phyloP scores from a whole-genome alignment of 1,284 basidiomycete genomes.

The Rhodotorula sp. region DNA sequence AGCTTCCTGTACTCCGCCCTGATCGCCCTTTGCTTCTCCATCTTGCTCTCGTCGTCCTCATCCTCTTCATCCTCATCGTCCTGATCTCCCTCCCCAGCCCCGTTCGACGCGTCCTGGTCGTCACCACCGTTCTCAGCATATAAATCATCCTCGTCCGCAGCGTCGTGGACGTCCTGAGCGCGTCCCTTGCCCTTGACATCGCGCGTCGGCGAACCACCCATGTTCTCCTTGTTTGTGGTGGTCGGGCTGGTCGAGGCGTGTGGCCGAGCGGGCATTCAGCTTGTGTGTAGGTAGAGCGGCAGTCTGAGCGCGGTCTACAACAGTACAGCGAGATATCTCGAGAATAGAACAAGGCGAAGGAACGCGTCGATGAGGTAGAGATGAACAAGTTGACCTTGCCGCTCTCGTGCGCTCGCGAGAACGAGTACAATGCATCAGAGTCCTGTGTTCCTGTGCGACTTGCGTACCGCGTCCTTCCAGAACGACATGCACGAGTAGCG shows the following conservation, averaged over 20 bases:
- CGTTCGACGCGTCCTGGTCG: background rate
- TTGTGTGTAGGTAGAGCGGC: background rate
- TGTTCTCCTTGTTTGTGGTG: background rate
- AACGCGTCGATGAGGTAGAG: too few relatives aligned
- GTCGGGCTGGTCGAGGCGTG: background rate
- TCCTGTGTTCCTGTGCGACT: background rate
- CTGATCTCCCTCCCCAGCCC: background rate
- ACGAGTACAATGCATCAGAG: too few relatives aligned
- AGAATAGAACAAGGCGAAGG: too few relatives aligned
- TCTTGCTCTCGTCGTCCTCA: constrained; percentile 13
- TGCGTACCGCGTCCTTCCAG: constrained; percentile 9
- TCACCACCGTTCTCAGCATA: background rate
- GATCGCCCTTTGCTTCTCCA: constrained; percentile 8
- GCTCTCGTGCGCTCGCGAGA: too few relatives aligned
- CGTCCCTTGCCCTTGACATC: background rate
- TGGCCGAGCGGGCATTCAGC: background rate
- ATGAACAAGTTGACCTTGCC: too few relatives aligned
- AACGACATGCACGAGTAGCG: constrained; percentile 17
- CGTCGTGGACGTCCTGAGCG: constrained; percentile 12
- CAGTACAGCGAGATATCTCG: too few relatives aligned
- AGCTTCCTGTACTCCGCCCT: constrained; percentile 24
- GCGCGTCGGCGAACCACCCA: background rate
- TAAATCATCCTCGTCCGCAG: background rate
- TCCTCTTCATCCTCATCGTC: constrained; percentile 6
- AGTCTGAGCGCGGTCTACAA: too few relatives aligned